Base-by-base conservation (phyloP, 2,329 filamentous ascomycete species). In the Xylariaceae sp. region DNA sequence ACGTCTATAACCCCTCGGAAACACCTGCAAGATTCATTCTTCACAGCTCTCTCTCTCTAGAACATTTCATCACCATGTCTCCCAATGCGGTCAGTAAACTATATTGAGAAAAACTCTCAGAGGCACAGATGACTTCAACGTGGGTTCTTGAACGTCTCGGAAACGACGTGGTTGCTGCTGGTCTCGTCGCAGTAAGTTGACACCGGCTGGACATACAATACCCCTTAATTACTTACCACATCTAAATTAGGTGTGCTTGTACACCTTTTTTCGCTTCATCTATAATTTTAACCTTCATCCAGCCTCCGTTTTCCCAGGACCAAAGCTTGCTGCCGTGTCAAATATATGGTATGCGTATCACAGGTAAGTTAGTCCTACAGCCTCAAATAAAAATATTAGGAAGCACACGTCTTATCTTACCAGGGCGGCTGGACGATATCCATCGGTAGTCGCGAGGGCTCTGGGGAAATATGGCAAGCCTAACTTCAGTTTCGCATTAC, bases 381-480 rank as follows among this genome's bases (percentile, higher is more conserved):
- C 12, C 21, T 29, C 14, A 23, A 20, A 20, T 7, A 10, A 25
- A 8, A 5, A n/a, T 12, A 10, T 22, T 8, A 8, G 10, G 19
- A 22, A 32, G 20, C 19, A 20, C 6, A 16, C 19, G 6, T n/a
- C 21, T 40, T 20, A 38, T 10, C 10, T 22, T 14, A 5, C 3
- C 33, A 47, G 48, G 35, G 11, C 44, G 1, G 17, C 48, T 2
- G 48, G 48, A 22, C 41, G 37, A 14, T 50, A 34, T 5, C 44
- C 44, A 8, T 47, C 40, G 41, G 48, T 37, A 2, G 21, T 47
- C 3, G 34, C 17, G 16, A 25, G 36, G 8, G 42, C 36, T 7
- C 10, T 50, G 5, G 36, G 35, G 5, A 42, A 47, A 22, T 50
- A 48, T 34, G 48, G 48, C 17, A 8, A 25, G 40, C 39, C 5